Base-by-base conservation (phyloP, 352 stramenopile species). In the Phytopythium helicoides region DNA sequence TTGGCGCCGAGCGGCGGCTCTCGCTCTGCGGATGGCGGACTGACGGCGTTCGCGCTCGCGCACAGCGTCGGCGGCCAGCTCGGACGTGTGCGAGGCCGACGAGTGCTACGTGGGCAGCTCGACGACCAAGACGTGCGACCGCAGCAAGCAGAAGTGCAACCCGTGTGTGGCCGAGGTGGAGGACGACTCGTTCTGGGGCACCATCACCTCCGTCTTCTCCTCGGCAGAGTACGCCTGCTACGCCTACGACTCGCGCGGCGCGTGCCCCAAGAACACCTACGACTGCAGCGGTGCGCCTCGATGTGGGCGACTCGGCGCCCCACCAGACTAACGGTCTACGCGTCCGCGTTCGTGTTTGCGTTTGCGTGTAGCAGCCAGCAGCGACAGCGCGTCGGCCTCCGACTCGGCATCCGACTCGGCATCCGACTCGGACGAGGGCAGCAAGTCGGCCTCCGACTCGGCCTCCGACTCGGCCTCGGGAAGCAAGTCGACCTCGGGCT, bases 221-320 rank as follows among this genome's bases (percentile, higher is more conserved):
- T 60, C 15, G 23, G 68, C 60, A 18, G 62, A 79, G 51, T 82
- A 76, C 65, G 59, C 56, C n/a, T 86, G 76, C 62, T 71, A 78
- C 62, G 52, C 59, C 23, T 62, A 66, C 23, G 33, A 64, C 34
- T n/a, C n/a, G n/a, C 42, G 65, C 52, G 63, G 57, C 19, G 54
- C 76, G 22, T 86, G 75, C 51, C 70, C 71, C 3, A 53, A 47
- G 12, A 54, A 55, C 41, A 76, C 72, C 14, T 74, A 61, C 42
- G 47, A 73, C 42, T 83, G 75, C 53, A 47, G 58, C 52, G 53
- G n/a, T n/a, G n/a, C n/a, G n/a, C n/a, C n/a, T n/a, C n/a, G 60
- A 34, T 67, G 68, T 31, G 52, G 22, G 52, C 25, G 31, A 31
- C 12, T 11, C 15, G 41, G 16, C 19, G 1, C 57, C 9, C 0